Base-by-base conservation (phyloP, 106 monocot genomes). In the Phalaenopsis equestris region DNA sequence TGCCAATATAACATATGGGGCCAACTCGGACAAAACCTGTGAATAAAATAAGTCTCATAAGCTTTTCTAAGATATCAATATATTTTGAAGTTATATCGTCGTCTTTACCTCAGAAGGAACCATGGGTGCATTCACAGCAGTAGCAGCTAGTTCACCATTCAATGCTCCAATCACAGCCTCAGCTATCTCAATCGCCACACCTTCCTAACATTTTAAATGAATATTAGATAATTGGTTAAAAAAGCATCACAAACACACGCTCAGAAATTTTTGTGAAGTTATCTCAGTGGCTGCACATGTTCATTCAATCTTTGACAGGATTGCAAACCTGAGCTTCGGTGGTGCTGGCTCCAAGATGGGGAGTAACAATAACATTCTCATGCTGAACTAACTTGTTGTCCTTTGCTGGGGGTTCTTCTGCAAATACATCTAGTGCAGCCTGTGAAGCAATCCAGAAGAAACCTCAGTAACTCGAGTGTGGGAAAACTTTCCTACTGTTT, bases 391-490 rank as follows among this genome's bases (percentile, higher is more conserved):
- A 74, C 76, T 84, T 92, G 86, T 81, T 86, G 14, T 89, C 95
- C 74, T 75, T 84, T 42, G 87, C 19, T 46, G 95, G 95, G 0
- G 95, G 95, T 79, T 95, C 95, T 56, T 80, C 88, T 17, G 87
- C 84, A 83, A 95, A 95, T 30, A 95, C 95, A 86, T 95, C 95
- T 72, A 95, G 92, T 49, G 95, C 95, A 15, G 95, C 95, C 95
- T 95, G 84, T 58, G 77, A 48, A 48, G 38, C 36, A 83, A 11
- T 46, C 65, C 75, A 75, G 37, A 48, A 61, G 36, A 76, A 49
- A n/a, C 1, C 6, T 67, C 16, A 47, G 72, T 38, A 72, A 72
- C 72, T 39, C 14, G 0, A 45, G 12, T 52, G 52, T 14, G 14
- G 12, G 48, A 14, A 52, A 52, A 52, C 52, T 52, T 52, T 52